Evolutionary conservation across 2,329 filamentous ascomycete genomes (phyloP), one percentile per base, ranked within the genome.

Genomic region (Colletotrichum cuscutae): DNA sequence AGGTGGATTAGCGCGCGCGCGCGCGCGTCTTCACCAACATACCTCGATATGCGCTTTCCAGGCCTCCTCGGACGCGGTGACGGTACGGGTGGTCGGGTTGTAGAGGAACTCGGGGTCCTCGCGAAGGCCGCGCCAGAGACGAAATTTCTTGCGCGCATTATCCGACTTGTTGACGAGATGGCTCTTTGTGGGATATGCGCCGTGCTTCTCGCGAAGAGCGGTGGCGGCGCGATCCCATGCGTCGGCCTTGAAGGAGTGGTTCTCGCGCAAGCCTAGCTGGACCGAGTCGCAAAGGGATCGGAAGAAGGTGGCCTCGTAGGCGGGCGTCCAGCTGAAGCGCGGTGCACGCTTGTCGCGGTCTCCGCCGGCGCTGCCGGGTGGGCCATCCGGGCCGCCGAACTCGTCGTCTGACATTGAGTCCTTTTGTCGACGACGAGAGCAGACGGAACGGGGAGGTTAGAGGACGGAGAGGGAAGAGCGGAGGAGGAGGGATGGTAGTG

Each of bases 81-180:
- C 88, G 19, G 85, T 89, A 75, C 83, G 83, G 11, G 85, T 84
- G 28, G 80, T 79, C 5, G 84, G 81, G 73, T 89, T 88, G 76
- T 90, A 91, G 3, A 85, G 78, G 71, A 91, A 91, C 13, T 89
- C 87, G 2, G 87, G 86, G 71, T 91, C 85, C 77, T 90, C 89
- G 28, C 89, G 83, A 75, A 91, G 79, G 26, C 89, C 88, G 22
- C 89, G 82, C 89, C 89, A 91, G 65, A 90, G 82, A n/a, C 89
- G 87, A 74, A 90, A 91, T 77, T 89, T 88, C 80, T 91, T 91
- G 63, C 89, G 85, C 72, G 89, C 89, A 79, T 91, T 91, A 80
- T 91, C 89, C 75, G 88, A 89, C 81, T 91, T 91, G 82, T 91
- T 91, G 80, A 91, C 89, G 46, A 91, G 86, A 67, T 91, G 89